A percentile compares a stretch with the other conserved stretches of the same genome.
These are phyloP conservation scores for Penstemon barbatus DNA, from an alignment of 257 asterid species.

Conservation along the genomic window DNA sequence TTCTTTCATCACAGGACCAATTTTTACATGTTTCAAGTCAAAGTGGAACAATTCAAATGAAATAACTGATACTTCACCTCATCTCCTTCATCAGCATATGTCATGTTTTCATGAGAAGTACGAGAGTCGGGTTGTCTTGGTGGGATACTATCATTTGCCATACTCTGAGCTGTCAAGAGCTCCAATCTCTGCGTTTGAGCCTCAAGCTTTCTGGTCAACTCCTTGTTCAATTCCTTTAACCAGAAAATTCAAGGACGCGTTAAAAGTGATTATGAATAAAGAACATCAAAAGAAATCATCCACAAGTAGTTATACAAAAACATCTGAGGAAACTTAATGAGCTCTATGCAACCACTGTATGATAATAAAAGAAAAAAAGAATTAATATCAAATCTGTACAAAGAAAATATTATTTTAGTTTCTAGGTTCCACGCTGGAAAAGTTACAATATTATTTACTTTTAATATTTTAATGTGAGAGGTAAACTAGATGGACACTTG, in stretches of 20 bases:
- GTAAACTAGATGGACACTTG: conserved; percentile 7
- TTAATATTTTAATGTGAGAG: conserved; percentile 10
- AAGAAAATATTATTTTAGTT: neutral
- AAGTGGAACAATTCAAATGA: conserved; percentile 9
- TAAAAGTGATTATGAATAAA: conserved; percentile 12
- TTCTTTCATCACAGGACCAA: neutral
- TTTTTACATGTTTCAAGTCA: neutral
- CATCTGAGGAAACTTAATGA: conserved; percentile 11
- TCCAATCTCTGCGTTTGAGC: conserved; percentile 94
- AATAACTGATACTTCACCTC: conserved; percentile 58
- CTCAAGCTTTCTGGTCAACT: conserved; percentile 84
- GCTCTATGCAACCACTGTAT: neutral
- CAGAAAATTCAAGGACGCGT: conserved; percentile 26
- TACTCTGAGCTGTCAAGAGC: conserved; percentile 83
- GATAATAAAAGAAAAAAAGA: neutral
- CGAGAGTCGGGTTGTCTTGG: conserved; percentile 54
- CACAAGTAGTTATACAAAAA: neutral
- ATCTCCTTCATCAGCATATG: conserved; percentile 98
- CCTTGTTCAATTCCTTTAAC: conserved; percentile 78
- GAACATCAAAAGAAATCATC: conserved; percentile 20
- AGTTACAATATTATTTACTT: conserved; percentile 5
- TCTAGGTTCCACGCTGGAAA: conserved; percentile 9
- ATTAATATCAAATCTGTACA: neutral
- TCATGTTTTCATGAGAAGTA: conserved; percentile 37
- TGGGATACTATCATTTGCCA: conserved; percentile 57